A percentile compares a stretch with the other conserved stretches of the same genome.
Evolutionary conservation across 169 alveolate species (phyloP).

Genomic region (Plasmodium chabaudi): DNA sequence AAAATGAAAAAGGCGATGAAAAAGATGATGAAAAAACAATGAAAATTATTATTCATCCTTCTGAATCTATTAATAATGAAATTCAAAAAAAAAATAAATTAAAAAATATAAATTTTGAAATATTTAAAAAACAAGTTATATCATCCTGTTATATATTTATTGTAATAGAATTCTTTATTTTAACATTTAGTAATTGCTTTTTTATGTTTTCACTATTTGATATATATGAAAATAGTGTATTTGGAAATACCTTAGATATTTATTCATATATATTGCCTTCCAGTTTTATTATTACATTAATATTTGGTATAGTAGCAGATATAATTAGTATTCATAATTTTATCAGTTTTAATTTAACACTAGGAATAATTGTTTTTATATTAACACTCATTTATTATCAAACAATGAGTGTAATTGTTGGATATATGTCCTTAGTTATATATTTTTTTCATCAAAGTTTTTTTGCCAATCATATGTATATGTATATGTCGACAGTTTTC

Average conservation of each 20-base stretch:
- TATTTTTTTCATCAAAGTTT: conserved; percentile 71
- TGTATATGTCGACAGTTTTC: conserved; percentile 74
- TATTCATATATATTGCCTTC: conserved; percentile 50
- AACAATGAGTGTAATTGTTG: conserved; percentile 42
- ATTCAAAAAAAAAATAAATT: background rate
- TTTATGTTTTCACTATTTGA: conserved; percentile 72
- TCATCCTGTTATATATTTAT: conserved; percentile 56
- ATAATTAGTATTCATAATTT: conserved; percentile 50
- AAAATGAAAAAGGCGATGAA: background rate
- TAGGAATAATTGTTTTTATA: conserved; percentile 40
- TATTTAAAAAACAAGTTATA: conserved; percentile 30
- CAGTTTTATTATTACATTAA: conserved; percentile 57
- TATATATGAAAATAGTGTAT: conserved; percentile 47
- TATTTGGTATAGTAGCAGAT: conserved; percentile 70
- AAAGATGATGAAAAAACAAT: background rate
- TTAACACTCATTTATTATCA: conserved; percentile 18
- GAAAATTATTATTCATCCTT: no score
- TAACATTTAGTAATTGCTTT: conserved; percentile 53
- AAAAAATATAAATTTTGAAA: background rate
- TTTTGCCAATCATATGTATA: conserved; percentile 74
- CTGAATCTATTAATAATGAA: no score
- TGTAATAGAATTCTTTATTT: conserved; percentile 54
- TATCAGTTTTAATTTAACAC: conserved; percentile 39
- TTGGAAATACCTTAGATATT: conserved; percentile 50
- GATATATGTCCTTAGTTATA: conserved; percentile 28